A percentile compares a stretch with the other conserved stretches of the same genome.
Evolutionary conservation across 306 rosid genomes (phyloP).

Genomic region (Lotus japonicus): DNA sequence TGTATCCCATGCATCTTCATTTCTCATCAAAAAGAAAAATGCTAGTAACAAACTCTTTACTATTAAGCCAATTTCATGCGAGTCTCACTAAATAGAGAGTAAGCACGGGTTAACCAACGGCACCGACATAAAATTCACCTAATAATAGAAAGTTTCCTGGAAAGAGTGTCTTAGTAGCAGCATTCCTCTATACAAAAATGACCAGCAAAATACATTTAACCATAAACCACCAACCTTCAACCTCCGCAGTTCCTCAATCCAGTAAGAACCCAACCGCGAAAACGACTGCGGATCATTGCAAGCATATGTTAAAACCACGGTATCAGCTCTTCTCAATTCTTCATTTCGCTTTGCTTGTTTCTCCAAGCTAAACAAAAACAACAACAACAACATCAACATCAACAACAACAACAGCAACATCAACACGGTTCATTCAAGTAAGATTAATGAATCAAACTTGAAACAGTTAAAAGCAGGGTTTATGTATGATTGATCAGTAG

Average conservation of each 20-base stretch:
- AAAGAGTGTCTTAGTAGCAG: neutral
- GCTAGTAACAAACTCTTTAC: neutral
- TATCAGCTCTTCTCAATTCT: constrained; percentile 81
- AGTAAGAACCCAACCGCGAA: constrained; percentile 52
- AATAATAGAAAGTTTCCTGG: neutral
- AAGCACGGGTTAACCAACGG: neutral
- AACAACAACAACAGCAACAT: neutral
- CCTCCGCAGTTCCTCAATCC: constrained; percentile 66
- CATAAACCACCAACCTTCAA: constrained; percentile 37
- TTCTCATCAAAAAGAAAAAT: neutral
- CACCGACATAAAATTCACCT: neutral
- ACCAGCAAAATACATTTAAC: neutral
- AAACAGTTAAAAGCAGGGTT: constrained; percentile 1
- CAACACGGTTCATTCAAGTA: too few species aligned
- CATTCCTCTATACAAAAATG: neutral
- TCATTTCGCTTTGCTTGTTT: constrained; percentile 57
- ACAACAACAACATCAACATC: neutral
- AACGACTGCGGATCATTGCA: constrained; percentile 61
- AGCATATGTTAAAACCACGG: constrained; percentile 67
- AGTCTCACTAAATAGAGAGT: neutral
- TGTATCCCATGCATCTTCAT: neutral
- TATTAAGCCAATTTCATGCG: neutral
- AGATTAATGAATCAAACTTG: too few species aligned
- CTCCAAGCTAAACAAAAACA: constrained; percentile 47
- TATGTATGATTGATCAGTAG: neutral